Evolutionary conservation across 2,329 filamentous ascomycete genomes (phyloP).

Genomic region (Sphaerulina musiva): DNA sequence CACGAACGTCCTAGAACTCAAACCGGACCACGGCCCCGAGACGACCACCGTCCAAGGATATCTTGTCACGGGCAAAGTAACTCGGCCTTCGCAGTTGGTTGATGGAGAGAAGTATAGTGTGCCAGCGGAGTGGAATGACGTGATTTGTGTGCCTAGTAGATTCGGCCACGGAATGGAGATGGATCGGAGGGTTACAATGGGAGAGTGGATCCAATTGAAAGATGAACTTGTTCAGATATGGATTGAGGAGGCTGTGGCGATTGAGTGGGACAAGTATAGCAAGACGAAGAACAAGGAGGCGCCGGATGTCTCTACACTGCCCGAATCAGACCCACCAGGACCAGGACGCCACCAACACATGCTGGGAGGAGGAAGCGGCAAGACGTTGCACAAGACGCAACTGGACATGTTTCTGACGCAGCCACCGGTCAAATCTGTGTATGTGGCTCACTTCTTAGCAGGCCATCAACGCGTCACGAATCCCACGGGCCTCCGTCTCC

Average conservation of each 20-base stretch:
- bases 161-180: not conserved
- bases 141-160: not conserved
- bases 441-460: not conserved
- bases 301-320: too few species aligned
- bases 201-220: not conserved
- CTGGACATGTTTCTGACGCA: not conserved
- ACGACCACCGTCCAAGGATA: not conserved
- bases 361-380: not conserved
- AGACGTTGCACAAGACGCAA: not conserved
- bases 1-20: not conserved
- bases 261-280: not conserved
- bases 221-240: not conserved
- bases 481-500: not conserved
- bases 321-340: not conserved
- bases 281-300: not conserved
- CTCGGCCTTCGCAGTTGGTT: not conserved
- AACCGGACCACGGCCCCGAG: not conserved
- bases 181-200: not conserved
- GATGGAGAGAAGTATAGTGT: not conserved
- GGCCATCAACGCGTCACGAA: not conserved
- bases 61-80: not conserved
- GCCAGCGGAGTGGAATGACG: not conserved
- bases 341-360: not conserved
- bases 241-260: not conserved
- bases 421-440: not conserved